Base-by-base conservation (phyloP, 2,329 filamentous ascomycete species). In the Grosmannia clavigera region DNA sequence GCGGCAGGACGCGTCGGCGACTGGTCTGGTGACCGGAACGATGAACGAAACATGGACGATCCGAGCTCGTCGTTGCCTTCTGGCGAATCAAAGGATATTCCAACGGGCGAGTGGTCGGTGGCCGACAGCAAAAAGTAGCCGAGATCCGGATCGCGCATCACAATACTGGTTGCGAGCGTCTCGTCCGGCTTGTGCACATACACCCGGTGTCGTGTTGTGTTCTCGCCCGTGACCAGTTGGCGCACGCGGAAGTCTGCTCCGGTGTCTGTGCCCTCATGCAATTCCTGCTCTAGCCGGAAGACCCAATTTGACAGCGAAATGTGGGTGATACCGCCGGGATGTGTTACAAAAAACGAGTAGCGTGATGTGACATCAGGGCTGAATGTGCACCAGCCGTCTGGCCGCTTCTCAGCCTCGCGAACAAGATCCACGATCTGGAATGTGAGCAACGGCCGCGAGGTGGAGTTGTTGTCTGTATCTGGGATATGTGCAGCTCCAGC, bases 351-450 rank as follows among this genome's bases (percentile, higher is more conserved):
- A 65, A 86, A 83, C 16, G 75, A 79, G 68, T 86, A 86, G 40
- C 82, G 77, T 5, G 83, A 85, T 50, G 77, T 80, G 59, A 80
- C 78, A 64, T 86, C 83, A 6, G 75, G 67, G 64, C 81, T 85
- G 65, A 86, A 85, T 48, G 83, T 76, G 6, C 83, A 83, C 83
- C 83, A 86, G 64, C 76, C 76, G 52, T 79, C 78, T 48, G 80
- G 75, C 61, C 71, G 78, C 53, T 81, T 74, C 67, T 86, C 83
- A 7, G 75, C 70, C 0, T 76, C 73, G 58, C 73, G 77, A 67
- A 83, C 76, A 3, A 81, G 82, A 64, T 86, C 83, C 58, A 86
- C 75, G 35, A 81, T 81, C 65, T 86, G 82, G 67, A 85, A 85
- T 0, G 81, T 81, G 31, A 85, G 72, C 11, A 86, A 73, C 0